Evolutionary conservation across 495 filamentous ascomycete genomes (phyloP).

Genomic region (Tuber magnatum): DNA sequence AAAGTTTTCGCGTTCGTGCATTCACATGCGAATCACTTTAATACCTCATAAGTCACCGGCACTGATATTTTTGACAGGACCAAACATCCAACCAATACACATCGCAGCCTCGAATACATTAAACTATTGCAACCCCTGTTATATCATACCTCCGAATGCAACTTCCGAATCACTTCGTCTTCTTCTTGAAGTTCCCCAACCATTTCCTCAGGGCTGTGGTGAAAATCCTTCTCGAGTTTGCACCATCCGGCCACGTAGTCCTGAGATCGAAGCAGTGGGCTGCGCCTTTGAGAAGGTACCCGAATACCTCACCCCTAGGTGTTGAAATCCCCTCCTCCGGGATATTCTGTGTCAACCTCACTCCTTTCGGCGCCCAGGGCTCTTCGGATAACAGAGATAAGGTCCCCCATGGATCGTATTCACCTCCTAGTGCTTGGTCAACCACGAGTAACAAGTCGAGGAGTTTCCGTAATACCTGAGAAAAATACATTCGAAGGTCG

Average conservation of each 20-base stretch:
- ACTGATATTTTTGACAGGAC: background rate
- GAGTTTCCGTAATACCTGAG: conserved; percentile 12
- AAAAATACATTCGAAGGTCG: conserved; percentile 54
- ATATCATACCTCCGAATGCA: background rate
- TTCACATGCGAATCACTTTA: background rate
- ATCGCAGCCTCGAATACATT: too few species aligned
- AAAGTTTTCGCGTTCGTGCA: background rate
- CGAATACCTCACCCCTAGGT: conserved; percentile 46
- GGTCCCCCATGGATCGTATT: conserved; percentile 55
- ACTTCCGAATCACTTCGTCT: background rate
- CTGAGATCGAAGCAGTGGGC: conserved; percentile 53
- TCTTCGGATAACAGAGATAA: conserved; percentile 49
- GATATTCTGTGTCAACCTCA: conserved; percentile 42
- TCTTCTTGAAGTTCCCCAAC: conserved; percentile 45
- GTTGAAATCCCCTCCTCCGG: conserved; percentile 48
- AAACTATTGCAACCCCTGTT: background rate
- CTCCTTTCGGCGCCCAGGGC: conserved; percentile 43
- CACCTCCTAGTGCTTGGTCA: conserved; percentile 29
- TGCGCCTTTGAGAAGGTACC: conserved; percentile 47
- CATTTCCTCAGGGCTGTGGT: conserved; percentile 52
- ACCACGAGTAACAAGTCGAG: background rate
- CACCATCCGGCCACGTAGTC: conserved; percentile 21
- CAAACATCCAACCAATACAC: background rate
- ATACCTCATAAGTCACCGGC: background rate
- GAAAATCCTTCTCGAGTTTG: conserved; percentile 41